Percentiles rank a stretch among this genome's conserved stretches.
Evolutionary conservation across 495 filamentous ascomycete species (phyloP).

Genomic region (Penicillium coffeae): DNA sequence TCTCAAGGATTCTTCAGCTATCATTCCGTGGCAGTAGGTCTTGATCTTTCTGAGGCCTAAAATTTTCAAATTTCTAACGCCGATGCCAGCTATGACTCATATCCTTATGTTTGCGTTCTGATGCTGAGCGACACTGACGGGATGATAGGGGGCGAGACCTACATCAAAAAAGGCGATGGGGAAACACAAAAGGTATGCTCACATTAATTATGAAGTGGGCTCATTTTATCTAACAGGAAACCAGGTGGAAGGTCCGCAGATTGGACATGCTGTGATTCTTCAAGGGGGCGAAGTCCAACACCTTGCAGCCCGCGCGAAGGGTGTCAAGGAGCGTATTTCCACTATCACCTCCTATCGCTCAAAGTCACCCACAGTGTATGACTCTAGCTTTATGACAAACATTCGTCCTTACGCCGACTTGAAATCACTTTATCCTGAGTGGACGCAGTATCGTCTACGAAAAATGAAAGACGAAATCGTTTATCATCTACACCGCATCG

Average conservation of each 20-base stretch:
- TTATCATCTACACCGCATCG: slow-evolving; percentile 4
- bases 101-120: slow-evolving; percentile 33
- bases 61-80: not conserved
- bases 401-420: slow-evolving; percentile 27
- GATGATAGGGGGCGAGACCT: slow-evolving; percentile 36
- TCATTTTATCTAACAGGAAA: not conserved
- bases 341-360: slow-evolving; percentile 32
- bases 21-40: slow-evolving; percentile 35
- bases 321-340: slow-evolving; percentile 29
- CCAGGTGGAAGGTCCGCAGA: slow-evolving; percentile 23
- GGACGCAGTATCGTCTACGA: slow-evolving; percentile 24
- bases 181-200: slow-evolving; percentile 17
- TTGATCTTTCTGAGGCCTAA: not conserved
- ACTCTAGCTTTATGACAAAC: slow-evolving; percentile 30
- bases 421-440: slow-evolving; percentile 24
- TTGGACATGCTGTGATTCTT: slow-evolving; percentile 25
- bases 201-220: not conserved
- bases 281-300: slow-evolving; percentile 34
- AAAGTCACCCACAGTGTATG: slow-evolving; percentile 17
- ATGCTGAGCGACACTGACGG: slow-evolving; percentile 32
- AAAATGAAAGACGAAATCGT: slow-evolving; percentile 14
- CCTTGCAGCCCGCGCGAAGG: slow-evolving; percentile 25
- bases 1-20: slow-evolving; percentile 12
- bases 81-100: slow-evolving; percentile 33
- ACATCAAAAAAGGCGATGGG: slow-evolving; percentile 28